These are phyloP conservation scores for Neurospora sp. DNA, from an alignment of 2,329 filamentous ascomycete species.

Conservation along the genomic window DNA sequence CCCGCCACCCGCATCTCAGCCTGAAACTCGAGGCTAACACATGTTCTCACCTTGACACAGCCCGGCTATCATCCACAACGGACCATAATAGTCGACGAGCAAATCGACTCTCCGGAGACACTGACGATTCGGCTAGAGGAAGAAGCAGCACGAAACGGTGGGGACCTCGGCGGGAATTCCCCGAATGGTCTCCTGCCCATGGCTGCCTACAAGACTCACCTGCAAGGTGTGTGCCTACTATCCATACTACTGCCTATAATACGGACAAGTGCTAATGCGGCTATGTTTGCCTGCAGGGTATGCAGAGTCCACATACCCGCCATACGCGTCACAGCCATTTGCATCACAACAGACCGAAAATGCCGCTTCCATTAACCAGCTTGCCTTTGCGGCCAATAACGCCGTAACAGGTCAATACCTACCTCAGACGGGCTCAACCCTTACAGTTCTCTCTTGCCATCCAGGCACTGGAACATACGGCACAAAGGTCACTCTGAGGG, in stretches of 20 bases:
- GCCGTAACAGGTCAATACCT: conserved; percentile 56
- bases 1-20: neutral
- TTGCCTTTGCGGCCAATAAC: conserved; percentile 51
- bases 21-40: neutral
- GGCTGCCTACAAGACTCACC: conserved; percentile 74
- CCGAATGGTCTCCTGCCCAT: conserved; percentile 57
- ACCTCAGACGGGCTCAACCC: conserved; percentile 44
- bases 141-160: conserved; percentile 42
- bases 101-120: conserved; percentile 48
- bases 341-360: conserved; percentile 39
- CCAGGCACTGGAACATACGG: conserved; percentile 61
- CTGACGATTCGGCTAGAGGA: conserved; percentile 48
- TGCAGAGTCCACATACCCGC: conserved; percentile 41
- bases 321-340: conserved; percentile 40
- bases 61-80: conserved; percentile 44
- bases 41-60: conserved; percentile 23
- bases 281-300: conserved; percentile 18
- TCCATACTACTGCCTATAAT: conserved; percentile 7
- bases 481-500: conserved; percentile 62
- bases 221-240: conserved; percentile 61
- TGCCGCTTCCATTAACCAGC: conserved; percentile 40
- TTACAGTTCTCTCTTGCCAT: conserved; percentile 52
- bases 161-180: conserved; percentile 46
- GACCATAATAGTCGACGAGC: conserved; percentile 49
- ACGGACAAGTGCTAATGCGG: conserved; percentile 1